phyloP scores from a whole-genome alignment of 75 land plant genomes.

The Selaginella tamariscina region DNA sequence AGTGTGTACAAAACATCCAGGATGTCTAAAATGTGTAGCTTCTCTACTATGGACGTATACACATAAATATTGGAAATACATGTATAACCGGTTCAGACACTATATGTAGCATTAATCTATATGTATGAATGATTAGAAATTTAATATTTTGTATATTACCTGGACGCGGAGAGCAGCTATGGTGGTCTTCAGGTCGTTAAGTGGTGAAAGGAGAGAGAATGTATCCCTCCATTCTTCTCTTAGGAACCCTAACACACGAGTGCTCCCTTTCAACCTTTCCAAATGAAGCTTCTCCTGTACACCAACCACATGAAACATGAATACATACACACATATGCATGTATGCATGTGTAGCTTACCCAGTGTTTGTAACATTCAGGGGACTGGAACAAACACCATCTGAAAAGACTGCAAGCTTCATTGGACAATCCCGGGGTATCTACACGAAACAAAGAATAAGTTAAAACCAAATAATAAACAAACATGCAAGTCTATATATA shows the following conservation, averaged over 20 bases:
- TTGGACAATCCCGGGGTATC: conserved; percentile 38
- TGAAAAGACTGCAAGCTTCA: conserved; percentile 51
- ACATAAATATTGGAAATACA: not conserved
- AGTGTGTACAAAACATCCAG: not conserved
- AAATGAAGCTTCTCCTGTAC: conserved; percentile 55
- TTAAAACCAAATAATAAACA: too few species aligned
- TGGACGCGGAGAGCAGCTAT: conserved; percentile 34
- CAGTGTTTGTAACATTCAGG: conserved; percentile 74
- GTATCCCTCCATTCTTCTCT: conserved; percentile 47
- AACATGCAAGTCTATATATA: too few species aligned
- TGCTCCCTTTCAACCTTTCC: conserved; percentile 63
- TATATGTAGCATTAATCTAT: not conserved
- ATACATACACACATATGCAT: not conserved
- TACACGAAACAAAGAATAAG: conserved; percentile 31
- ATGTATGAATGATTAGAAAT: not conserved
- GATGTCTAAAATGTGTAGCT: not conserved
- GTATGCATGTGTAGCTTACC: conserved; percentile 28
- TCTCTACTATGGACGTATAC: not conserved
- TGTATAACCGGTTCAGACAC: not conserved
- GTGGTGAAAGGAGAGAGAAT: conserved; percentile 28
- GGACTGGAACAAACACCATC: conserved; percentile 75
- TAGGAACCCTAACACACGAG: conserved; percentile 36
- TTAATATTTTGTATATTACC: conserved; percentile 21
- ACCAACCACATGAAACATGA: not conserved
- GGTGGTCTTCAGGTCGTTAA: conserved; percentile 36